Base-by-base conservation (phyloP, 768 basidiomycete species). In the Sporobolomyces roseus region DNA sequence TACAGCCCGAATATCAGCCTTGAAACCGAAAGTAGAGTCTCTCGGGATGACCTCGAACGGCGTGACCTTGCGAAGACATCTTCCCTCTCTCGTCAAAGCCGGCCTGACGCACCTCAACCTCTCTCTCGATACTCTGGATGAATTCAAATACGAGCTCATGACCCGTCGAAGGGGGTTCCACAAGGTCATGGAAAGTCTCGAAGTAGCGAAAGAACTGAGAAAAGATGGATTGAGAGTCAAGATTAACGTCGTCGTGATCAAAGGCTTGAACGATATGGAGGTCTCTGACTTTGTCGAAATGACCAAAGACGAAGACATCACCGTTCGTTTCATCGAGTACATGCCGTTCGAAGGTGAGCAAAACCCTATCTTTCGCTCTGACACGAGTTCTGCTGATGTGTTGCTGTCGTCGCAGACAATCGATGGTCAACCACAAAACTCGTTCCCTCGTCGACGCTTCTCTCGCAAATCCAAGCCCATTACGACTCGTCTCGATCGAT, bases 301-400 rank as follows among this genome's bases (percentile, higher is more conserved):
- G 79, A 89, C 88, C 7, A 85, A 83, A 73, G 79, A 87, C 51
- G 81, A 81, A 51, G 78, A 80, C 3, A 78, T 91, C 30, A 88
- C 85, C 45, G 85, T 92, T 46, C 85, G 92, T 43, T 91, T 93
- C 78, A 93, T 93, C 65, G 91, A 93, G 78, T 93, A 89, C 76
- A 93, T 94, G 92, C 90, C 91, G 16, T 94, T 94, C 77, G 88
- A 86, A 91, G n/a, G n/a, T n/a, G n/a, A n/a, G n/a, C n/a, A n/a
- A n/a, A n/a, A n/a, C n/a, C n/a, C n/a, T n/a, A n/a, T n/a, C n/a
- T n/a, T n/a, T n/a, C n/a, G n/a, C n/a, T n/a, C n/a, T n/a, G n/a
- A n/a, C n/a, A n/a, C n/a, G n/a, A n/a, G n/a, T n/a, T n/a, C n/a
- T n/a, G n/a, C n/a, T n/a, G n/a, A n/a, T n/a, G n/a, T n/a, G n/a